Evolutionary conservation across 1,139 yeast species (phyloP).

Genomic region (Pichia sp.): DNA sequence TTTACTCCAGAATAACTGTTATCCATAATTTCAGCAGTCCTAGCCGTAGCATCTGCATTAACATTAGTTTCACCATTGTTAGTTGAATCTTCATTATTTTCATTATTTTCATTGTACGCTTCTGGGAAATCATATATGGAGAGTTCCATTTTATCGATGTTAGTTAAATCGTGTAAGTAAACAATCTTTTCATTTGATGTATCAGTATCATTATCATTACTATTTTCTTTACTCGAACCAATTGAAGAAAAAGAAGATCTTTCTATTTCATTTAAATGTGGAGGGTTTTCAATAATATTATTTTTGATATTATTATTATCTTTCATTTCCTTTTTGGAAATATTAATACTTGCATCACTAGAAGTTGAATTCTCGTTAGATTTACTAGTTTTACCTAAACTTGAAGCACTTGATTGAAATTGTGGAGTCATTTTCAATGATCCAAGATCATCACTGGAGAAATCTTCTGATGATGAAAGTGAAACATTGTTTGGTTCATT

Average conservation of each 20-base stretch:
- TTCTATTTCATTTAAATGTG: not conserved
- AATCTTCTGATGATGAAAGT: conserved; percentile 2
- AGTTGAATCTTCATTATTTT: not conserved
- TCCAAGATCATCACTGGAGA: conserved; percentile 1
- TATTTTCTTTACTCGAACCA: not conserved
- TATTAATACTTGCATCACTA: conserved; percentile 2
- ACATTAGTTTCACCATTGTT: not conserved
- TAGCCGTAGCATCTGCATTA: not conserved
- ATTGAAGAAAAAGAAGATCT: not conserved
- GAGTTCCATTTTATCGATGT: conserved; percentile 8
- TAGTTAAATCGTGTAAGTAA: conserved; percentile 6
- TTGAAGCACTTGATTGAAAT: conserved; percentile 7
- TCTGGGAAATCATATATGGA: conserved; percentile 5
- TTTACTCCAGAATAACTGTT: not conserved
- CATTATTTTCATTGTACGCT: not conserved
- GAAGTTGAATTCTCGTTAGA: not conserved
- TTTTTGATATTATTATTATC: too few species aligned
- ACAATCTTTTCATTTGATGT: not conserved
- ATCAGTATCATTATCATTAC: not conserved
- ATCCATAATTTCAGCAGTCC: not conserved
- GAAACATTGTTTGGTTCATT: not conserved
- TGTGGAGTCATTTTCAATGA: conserved; percentile 4
- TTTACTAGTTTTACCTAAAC: conserved; percentile 1
- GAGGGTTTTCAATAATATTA: too few species aligned
- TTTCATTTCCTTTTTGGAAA: not conserved